Evolutionary conservation across 2,329 filamentous ascomycete genomes (phyloP), one percentile per base, ranked within the genome.

Genomic region (Byssochlamys sp.): DNA sequence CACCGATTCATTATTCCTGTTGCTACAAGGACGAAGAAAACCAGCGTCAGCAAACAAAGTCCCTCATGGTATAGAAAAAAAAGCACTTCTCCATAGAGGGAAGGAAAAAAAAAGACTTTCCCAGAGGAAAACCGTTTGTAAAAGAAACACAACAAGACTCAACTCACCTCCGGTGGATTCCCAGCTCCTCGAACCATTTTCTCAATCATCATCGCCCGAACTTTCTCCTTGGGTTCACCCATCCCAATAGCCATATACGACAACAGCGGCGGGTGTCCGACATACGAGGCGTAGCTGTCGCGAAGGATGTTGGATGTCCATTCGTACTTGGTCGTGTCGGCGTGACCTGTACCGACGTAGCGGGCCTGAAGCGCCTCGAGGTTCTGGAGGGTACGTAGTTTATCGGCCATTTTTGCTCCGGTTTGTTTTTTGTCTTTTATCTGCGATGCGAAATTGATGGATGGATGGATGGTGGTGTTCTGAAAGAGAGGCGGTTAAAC

Each of bases 241-340:
- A 95, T 85, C 0, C 91, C 92, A 54, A 97, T 85, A 19, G 89
- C 83, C 80, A 96, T 91, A 73, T 96, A 96, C 45, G 89, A 85
- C 14, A 97, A 80, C 60, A 96, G 80, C 6, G 91, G 88, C 14
- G 91, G 89, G 71, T 99, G 94, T 24, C 94, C 94, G 62, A 94
- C 83, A 67, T 95, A 91, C 61, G 86, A 91, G 24, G 91, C 84
- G 71, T 92, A 91, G 25, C 88, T 95, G 78, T 99, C 94, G 72
- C 94, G 91, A 71, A 91, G 84, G 70, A 97, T 92, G 78, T 97
- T 99, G 59, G 89, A 91, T 54, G 88, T 88, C 91, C 91, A 99
- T 77, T 99, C 94, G 85, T 94, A 94, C 74, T 90, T 95, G 27
- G 91, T 95, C 12, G 92, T 97, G 77, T 99, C 94, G 50, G 92